Base-by-base conservation (phyloP, 2,329 filamentous ascomycete genomes). In the Diaporthe capsici region DNA sequence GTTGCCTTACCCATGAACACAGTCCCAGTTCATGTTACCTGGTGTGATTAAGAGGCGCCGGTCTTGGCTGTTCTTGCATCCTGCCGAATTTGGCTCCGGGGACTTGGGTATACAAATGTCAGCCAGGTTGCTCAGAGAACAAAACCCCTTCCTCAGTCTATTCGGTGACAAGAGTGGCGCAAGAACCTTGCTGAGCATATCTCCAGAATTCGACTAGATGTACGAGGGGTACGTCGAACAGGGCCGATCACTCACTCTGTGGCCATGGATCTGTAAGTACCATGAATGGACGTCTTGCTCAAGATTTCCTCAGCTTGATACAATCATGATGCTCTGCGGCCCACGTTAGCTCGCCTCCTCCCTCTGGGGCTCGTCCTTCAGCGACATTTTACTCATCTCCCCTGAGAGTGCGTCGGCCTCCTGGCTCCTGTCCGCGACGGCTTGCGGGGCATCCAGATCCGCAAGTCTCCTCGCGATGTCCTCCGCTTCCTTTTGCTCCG, bases 401-500 rank as follows among this genome's bases (percentile, higher is more conserved):
- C 81, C 79, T 57, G 85, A 82, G 60, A 84, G 79, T 79, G 82
- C 72, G 78, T 77, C 72, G 76, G 78, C 31, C 76, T 79, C 53
- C 75, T 85, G 84, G 77, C 80, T 84, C 72, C 81, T 80, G 63
- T 79, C 80, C 44, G 79, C 77, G 73, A 84, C 81, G 44, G 82
- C 82, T 70, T 86, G 84, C 42, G 84, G 78, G 5, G 77, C 74
- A 9, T 87, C 87, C 65, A 89, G 80, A 75, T 88, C 86, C 57
- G 90, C 88, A 44, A 94, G 83, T 77, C 83, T 85, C 75, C 81
- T 83, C 77, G 74, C 76, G 78, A 61, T 80, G 67, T 77, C 79
- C 77, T 81, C 73, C 76, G 76, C 79, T 80, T 84, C 80, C 79
- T 77, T 58, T 76, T 86, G 85, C 74, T 85, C 85, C 78, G 86